Percentiles rank a stretch among this genome's conserved stretches.
These are phyloP conservation scores for Thraustotheca clavata DNA, from an alignment of 352 stramenopile species.

Conservation along the genomic window DNA sequence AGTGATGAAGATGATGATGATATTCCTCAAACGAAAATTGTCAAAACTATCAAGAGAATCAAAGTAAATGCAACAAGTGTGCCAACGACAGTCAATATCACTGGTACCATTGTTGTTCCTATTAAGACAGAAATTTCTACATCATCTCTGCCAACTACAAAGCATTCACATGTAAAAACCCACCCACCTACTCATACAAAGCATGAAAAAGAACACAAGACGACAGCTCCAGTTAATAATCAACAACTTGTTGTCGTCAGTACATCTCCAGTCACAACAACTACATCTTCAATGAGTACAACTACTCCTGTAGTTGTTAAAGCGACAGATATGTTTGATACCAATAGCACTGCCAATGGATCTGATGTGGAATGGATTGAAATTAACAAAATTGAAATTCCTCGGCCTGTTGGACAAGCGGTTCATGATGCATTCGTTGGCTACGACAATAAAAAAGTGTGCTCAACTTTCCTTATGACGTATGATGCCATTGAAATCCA, in stretches of 20 bases:
- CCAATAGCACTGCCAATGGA: neutral
- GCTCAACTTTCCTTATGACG: neutral
- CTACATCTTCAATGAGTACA: neutral
- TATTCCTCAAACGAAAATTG: neutral
- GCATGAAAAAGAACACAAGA: neutral
- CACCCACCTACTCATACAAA: neutral
- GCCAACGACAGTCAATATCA: neutral
- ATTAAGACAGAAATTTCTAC: neutral
- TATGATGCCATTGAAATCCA: neutral
- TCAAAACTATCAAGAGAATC: neutral
- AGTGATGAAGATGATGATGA: no score
- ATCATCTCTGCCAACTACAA: neutral
- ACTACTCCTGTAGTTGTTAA: neutral
- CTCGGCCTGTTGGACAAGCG: neutral
- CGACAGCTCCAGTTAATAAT: neutral
- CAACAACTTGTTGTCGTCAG: neutral
- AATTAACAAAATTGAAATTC: neutral
- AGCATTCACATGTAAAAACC: neutral
- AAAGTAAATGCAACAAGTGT: neutral
- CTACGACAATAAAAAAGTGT: neutral
- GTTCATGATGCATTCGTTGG: neutral
- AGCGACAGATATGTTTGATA: neutral
- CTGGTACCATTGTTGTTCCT: no score
- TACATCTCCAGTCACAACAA: neutral
- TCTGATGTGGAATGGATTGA: neutral